Evolutionary conservation across 176 grass and related monocot genomes (phyloP), one percentile per base, ranked within the genome.

Genomic region (Phoenix dactylifera): DNA sequence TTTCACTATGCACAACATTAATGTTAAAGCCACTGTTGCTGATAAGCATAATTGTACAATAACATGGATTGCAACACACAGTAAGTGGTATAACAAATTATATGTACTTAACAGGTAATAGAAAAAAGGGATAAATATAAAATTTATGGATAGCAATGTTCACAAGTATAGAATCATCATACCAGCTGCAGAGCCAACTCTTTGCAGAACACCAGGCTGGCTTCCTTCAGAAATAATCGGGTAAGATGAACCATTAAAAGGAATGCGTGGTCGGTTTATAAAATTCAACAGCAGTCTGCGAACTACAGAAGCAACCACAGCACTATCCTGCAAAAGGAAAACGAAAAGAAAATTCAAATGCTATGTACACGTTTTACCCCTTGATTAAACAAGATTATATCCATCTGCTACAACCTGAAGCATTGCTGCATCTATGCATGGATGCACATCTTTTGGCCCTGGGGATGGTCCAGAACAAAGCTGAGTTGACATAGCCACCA

Each of bases 401-500:
- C 30, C 15, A 51, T 6, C 26, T 54, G 28, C n/a, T 30, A 18
- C 66, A 85, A 98, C 93, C 81, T 98, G 93, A 81, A 76, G 63
- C 93, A 98, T 92, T 58, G 93, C 83, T 54, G 84, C 87, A 68
- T 92, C 87, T 64, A 98, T 83, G 70, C 92, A 98, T 72, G 93
- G 87, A 79, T 98, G 93, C 26, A 92, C 64, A 74, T 98, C 93
- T 74, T 92, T 98, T 26, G 81, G 78, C 61, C 83, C 88, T 78
- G 88, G 87, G 56, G 93, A 98, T 71, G 93, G 81, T 64, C 93
- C 93, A 80, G 79, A 86, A 85, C 93, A 92, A 48, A 98, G 86
- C 54, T 98, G 93, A 65, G 93, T 98, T 6, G 93, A 98, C 93
- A 98, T 88, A 54, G 89, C 78, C 61, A 98, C 93, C 69, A 98